phyloP scores from a whole-genome alignment of 805 yeast species.

The Pichia cephalocereana region DNA sequence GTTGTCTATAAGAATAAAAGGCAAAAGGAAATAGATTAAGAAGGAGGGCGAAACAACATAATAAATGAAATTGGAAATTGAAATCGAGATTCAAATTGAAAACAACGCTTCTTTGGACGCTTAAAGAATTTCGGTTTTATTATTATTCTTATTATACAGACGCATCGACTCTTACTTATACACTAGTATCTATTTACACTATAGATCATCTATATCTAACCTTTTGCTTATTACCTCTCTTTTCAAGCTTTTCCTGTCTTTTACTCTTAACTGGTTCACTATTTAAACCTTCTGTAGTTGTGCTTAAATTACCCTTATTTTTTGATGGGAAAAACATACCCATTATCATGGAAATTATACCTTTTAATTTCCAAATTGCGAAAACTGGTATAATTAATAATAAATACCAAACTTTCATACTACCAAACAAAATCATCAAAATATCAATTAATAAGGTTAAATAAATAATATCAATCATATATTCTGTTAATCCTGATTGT shows the following conservation, averaged over 20 bases:
- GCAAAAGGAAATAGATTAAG: not conserved
- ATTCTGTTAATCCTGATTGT: slow-evolving; percentile 61
- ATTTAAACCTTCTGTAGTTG: not conserved
- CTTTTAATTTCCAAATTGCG: slow-evolving; percentile 38
- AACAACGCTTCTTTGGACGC: no score
- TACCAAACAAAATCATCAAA: slow-evolving; percentile 44
- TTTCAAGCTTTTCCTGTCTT: slow-evolving; percentile 33
- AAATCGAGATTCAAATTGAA: no score
- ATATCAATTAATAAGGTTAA: slow-evolving; percentile 52
- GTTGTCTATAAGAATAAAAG: not conserved
- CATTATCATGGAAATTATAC: slow-evolving; percentile 25
- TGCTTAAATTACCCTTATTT: not conserved
- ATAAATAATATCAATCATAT: slow-evolving; percentile 61
- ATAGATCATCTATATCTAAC: slow-evolving; percentile 5
- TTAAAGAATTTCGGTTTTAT: no score
- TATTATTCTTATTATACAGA: no score
- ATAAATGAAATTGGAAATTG: not conserved
- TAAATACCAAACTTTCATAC: slow-evolving; percentile 52
- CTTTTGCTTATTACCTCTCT: slow-evolving; percentile 19
- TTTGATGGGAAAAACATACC: slow-evolving; percentile 14
- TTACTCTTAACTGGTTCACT: slow-evolving; percentile 18
- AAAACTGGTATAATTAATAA: slow-evolving; percentile 43
- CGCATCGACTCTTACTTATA: no score
- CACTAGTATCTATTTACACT: not conserved
- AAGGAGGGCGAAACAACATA: not conserved